phyloP scores from a whole-genome alignment of 768 basidiomycete species.

The Amylocystis lapponica region DNA sequence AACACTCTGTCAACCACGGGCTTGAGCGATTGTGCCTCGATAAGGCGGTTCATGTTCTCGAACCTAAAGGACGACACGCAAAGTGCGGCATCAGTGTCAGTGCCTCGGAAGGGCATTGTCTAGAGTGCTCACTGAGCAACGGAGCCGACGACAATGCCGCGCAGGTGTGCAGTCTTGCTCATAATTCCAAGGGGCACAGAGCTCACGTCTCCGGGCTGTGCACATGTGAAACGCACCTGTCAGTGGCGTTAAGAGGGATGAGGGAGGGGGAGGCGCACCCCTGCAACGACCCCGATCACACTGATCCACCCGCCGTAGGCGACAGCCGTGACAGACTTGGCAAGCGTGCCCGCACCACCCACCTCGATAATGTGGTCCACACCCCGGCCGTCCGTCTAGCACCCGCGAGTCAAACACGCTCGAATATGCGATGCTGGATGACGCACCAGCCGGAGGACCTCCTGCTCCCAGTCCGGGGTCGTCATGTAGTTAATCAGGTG shows the following conservation, averaged over 20 bases:
- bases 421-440: neutral
- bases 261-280: conserved; percentile 24
- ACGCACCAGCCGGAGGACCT: conserved; percentile 38
- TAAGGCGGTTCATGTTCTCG: conserved; percentile 44
- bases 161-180: conserved; percentile 28
- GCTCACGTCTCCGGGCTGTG: conserved; percentile 12
- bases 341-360: conserved; percentile 46
- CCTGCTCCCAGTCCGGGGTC: conserved; percentile 49
- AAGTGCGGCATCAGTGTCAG: neutral
- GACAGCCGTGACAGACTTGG: conserved; percentile 35
- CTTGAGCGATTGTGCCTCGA: conserved; percentile 38
- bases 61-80: conserved; percentile 30
- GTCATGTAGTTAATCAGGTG: conserved; percentile 57
- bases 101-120: neutral
- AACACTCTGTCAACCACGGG: conserved; percentile 56
- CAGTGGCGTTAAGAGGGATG: neutral
- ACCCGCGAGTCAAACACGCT: neutral
- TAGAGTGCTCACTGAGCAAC: conserved; percentile 40
- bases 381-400: conserved; percentile 24
- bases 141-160: conserved; percentile 51
- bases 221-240: neutral
- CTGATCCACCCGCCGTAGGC: conserved; percentile 39
- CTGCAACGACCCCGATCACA: conserved; percentile 44
- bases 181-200: conserved; percentile 9
- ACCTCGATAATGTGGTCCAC: conserved; percentile 42